Base-by-base conservation (phyloP, 441 rosid genomes). In the Breynia disticha region DNA sequence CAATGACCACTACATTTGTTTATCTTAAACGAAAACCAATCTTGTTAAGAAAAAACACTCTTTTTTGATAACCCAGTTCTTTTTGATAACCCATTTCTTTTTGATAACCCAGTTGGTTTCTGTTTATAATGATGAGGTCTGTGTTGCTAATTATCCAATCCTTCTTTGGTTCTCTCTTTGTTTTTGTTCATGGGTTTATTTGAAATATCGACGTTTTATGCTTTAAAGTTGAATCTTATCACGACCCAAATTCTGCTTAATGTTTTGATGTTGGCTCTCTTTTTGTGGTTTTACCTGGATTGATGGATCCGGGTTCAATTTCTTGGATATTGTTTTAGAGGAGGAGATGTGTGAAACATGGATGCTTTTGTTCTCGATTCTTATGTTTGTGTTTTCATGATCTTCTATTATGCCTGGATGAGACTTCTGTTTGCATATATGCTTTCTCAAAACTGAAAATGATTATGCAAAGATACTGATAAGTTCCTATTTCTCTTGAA, bases 61-160 rank as follows among this genome's bases (percentile, higher is more conserved):
- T n/a, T n/a, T n/a, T n/a, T n/a, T n/a, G n/a, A n/a, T n/a, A n/a
- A n/a, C n/a, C n/a, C n/a, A n/a, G n/a, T n/a, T n/a, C n/a, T n/a
- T n/a, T n/a, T n/a, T n/a, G n/a, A n/a, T n/a, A n/a, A n/a, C n/a
- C n/a, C n/a, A 28, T 28, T 4, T 28, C 8, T 5, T 21, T 21
- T 51, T 13, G 44, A 37, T 14, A 15, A 19, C 11, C 56, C 44
- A 39, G 46, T 42, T 48, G 11, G 44, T 44, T 39, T 21, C 21
- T 56, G 55, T 52, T 54, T 44, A 70, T 57, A 54, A 70, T 65
- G 70, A 70, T 62, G 70, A 70, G 70, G 74, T 70, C 57, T 18
- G 67, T 45, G 20, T 19, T 18, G 50, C 37, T 54, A n/a, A 16
- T 10, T 24, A 6, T 38, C 1, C 24, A n/a, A 17, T 39, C 11